These are phyloP conservation scores for Metschnikowia arizonensis DNA, from an alignment of 805 yeast species.

Conservation along the genomic window DNA sequence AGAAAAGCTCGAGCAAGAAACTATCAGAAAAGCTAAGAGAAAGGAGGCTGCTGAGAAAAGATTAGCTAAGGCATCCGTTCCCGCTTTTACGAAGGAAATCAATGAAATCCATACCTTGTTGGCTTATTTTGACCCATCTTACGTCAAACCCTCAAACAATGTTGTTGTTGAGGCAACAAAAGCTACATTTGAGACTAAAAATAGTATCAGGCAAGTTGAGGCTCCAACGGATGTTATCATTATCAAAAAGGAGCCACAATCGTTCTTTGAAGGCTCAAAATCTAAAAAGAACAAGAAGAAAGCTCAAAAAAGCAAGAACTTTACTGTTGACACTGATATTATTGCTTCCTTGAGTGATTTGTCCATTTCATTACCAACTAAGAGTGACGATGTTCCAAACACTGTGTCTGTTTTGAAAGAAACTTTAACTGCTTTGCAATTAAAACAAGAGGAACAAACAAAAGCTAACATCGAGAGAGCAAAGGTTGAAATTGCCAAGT, in stretches of 20 bases:
- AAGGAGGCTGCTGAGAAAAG: conserved; percentile 59
- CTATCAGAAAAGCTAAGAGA: conserved; percentile 49
- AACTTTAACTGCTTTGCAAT: conserved; percentile 64
- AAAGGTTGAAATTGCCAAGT: conserved; percentile 67
- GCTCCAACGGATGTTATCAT: conserved; percentile 62
- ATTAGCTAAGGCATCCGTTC: conserved; percentile 68
- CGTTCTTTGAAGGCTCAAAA: conserved; percentile 48
- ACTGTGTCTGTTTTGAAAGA: conserved; percentile 65
- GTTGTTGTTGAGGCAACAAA: conserved; percentile 25
- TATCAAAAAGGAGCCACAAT: conserved; percentile 59
- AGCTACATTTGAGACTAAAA: conserved; percentile 21
- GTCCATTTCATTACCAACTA: conserved; percentile 72
- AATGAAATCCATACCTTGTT: conserved; percentile 69
- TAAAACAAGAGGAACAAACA: conserved; percentile 78
- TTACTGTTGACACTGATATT: conserved; percentile 75
- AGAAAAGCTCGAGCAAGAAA: conserved; percentile 51
- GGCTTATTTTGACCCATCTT: conserved; percentile 71
- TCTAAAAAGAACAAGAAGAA: conserved; percentile 46
- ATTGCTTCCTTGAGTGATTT: conserved; percentile 74
- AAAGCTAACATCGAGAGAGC: conserved; percentile 71
- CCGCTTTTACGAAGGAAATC: conserved; percentile 83
- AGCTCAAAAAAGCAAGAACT: conserved; percentile 45
- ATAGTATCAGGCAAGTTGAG: conserved; percentile 47
- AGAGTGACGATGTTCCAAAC: conserved; percentile 62
- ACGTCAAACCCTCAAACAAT: conserved; percentile 52